phyloP scores from a whole-genome alignment of 2,329 filamentous ascomycete genomes.

The Xylariomycetidae sp. region DNA sequence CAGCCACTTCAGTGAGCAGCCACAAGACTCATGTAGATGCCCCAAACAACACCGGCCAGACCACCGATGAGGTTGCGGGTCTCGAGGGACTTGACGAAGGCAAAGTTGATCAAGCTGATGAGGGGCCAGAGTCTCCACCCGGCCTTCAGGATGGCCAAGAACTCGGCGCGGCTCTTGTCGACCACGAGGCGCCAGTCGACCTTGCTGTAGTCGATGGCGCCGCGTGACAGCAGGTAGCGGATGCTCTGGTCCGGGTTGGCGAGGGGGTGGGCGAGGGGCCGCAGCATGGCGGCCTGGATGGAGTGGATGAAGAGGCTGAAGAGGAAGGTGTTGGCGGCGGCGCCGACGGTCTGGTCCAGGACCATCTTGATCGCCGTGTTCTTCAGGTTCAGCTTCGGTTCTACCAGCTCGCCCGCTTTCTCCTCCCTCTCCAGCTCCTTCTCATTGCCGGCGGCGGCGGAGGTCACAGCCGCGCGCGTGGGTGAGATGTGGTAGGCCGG shows the following conservation, averaged over 20 bases:
- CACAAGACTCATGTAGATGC: conserved; percentile 65
- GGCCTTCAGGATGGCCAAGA: conserved; percentile 58
- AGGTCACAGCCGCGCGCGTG: conserved; percentile 31
- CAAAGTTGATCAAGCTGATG: conserved; percentile 65
- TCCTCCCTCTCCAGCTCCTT: conserved; percentile 33
- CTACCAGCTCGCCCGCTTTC: conserved; percentile 32
- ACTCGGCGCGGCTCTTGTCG: conserved; percentile 44
- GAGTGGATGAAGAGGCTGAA: conserved; percentile 49
- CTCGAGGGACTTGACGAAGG: conserved; percentile 62
- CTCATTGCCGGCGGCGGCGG: conserved; percentile 34
- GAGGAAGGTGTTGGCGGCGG: conserved; percentile 55
- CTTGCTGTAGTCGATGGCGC: conserved; percentile 36
- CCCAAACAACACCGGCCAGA: conserved; percentile 67
- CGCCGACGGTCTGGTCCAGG: conserved; percentile 64
- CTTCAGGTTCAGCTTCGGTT: conserved; percentile 49
- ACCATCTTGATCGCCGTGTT: conserved; percentile 63
- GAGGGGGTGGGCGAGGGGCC: conserved; percentile 22
- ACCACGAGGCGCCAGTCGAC: conserved; percentile 42
- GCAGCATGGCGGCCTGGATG: conserved; percentile 43
- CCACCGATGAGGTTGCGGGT: conserved; percentile 65
- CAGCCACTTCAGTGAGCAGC: conserved; percentile 29
- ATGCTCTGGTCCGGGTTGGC: conserved; percentile 29
- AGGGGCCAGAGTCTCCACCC: conserved; percentile 69
- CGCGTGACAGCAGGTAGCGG: conserved; percentile 21
- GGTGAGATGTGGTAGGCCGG: conserved; percentile 55